Base-by-base conservation (phyloP, 768 basidiomycete species). In the Pleurotus sapidus region DNA sequence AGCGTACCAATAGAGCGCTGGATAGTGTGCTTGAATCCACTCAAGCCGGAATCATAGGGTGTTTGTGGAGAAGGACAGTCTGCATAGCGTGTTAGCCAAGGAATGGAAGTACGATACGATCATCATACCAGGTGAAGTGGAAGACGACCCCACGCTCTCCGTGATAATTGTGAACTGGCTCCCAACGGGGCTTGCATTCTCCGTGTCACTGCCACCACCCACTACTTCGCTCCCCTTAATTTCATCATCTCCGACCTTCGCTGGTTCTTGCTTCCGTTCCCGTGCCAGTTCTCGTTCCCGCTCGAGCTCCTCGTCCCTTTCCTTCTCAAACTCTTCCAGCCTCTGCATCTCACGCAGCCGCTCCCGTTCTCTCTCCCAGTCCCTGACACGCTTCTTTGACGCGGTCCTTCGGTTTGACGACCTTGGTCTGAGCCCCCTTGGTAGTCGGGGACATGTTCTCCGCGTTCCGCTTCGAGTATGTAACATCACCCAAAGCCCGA, bases 331-430 rank as follows among this genome's bases (percentile, higher is more conserved):
- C 64, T 89, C 87, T 65, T 84, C 78, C 64, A 87, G 58, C 58
- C 76, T 74, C 59, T 78, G 79, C 77, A 89, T 85, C 75, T 89
- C 88, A 62, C 88, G 77, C 65, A 90, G 69, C 58, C 87, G 74
- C 69, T 85, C 79, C 37, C 81, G 79, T 68, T 90, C 88, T 42
- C 84, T 74, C 66, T 91, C 88, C 88, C 89, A 91, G 62, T 90
- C 89, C 61, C 77, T 77, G 61, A 91, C 85, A 9, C 89, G 77
- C n/a, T 57, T 88, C 82, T 57, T 78, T 79, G 15, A 80, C 80
- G 55, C 70, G 74, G 46, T 80, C 81, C 53, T 77, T 78, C 8
- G 61, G 67, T 59, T 64, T 67, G 17, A 62, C 64, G 30, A 59
- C 55, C 54, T 48, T 57, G 58, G 42, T 37, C 42, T 49, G 25